These are phyloP conservation scores for Syzygium syzygioides DNA, from an alignment of 441 rosid species.

Conservation along the genomic window DNA sequence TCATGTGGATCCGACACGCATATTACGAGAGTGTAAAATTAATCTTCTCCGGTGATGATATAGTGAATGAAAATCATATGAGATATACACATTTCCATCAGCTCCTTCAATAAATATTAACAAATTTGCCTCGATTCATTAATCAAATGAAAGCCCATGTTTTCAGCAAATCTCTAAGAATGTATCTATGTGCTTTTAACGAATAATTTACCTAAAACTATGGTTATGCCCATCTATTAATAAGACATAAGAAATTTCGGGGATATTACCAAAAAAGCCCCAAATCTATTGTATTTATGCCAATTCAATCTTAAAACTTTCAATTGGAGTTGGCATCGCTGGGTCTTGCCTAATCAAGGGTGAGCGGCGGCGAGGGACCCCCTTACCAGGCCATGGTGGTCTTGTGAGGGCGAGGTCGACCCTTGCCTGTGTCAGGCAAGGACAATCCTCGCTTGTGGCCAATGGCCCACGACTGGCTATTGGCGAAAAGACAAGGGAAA, in stretches of 20 bases:
- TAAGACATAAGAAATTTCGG: too few relatives aligned
- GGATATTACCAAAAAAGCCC: too few relatives aligned
- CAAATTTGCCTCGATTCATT: not conserved
- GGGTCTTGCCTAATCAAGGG: not conserved
- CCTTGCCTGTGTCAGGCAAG: not conserved
- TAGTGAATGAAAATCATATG: not conserved
- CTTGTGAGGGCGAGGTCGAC: not conserved
- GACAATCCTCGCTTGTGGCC: too few relatives aligned
- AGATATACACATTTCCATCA: rapidly evolving
- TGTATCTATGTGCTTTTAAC: not conserved
- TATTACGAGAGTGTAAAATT: not conserved
- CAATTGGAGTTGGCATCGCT: too few relatives aligned
- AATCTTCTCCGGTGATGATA: not conserved
- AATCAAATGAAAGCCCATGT: not conserved
- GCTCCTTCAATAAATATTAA: not conserved
- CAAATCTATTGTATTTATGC: too few relatives aligned
- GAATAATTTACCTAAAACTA: not conserved
- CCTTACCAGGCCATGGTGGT: too few relatives aligned
- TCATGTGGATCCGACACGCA: not conserved
- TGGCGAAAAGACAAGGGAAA: too few relatives aligned
- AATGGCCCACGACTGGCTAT: too few relatives aligned
- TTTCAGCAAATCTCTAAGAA: not conserved
- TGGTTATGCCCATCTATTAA: too few relatives aligned
- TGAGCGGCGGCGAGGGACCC: too few relatives aligned
- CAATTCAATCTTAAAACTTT: too few relatives aligned